Conservation (phyloP, 495 filamentous ascomycete genomes). For the Xylaria venustula region DNA sequence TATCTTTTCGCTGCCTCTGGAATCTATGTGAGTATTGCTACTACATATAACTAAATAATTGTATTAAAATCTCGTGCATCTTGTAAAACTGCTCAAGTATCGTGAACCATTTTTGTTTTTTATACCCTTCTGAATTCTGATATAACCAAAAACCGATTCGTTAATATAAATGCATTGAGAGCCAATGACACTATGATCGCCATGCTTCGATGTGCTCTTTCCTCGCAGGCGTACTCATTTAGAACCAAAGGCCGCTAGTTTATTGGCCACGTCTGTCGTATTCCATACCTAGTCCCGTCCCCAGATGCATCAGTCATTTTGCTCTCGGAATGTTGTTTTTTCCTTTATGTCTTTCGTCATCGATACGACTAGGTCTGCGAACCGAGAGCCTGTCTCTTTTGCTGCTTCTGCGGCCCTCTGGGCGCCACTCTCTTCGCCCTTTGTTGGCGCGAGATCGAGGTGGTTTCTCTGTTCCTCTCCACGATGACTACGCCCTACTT, state of each 20-base stretch:
- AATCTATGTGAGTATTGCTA: not conserved
- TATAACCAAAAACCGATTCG: no score
- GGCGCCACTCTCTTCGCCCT: conserved; percentile 5
- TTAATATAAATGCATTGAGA: no score
- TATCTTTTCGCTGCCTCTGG: no score
- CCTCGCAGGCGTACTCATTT: no score
- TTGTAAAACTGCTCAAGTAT: no score
- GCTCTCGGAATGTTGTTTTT: conserved; percentile 8
- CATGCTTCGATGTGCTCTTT: no score
- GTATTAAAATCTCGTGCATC: no score
- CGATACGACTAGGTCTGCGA: conserved; percentile 24
- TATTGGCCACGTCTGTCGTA: not conserved
- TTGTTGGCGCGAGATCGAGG: not conserved
- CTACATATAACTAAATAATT: no score
- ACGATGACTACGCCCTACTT: conserved; percentile 5
- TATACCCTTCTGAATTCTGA: no score
- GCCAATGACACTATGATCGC: no score
- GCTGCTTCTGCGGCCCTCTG: conserved; percentile 13
- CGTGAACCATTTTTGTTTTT: no score
- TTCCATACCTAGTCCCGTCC: no score
- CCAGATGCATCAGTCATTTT: not conserved
- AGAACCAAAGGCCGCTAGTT: not conserved
- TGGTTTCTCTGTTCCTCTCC: conserved; percentile 1
- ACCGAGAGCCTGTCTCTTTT: conserved; percentile 22
- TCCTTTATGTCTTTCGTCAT: conserved; percentile 22